Conservation (phyloP, 257 asterid species). For the Dorcoceras hygrometricum region DNA sequence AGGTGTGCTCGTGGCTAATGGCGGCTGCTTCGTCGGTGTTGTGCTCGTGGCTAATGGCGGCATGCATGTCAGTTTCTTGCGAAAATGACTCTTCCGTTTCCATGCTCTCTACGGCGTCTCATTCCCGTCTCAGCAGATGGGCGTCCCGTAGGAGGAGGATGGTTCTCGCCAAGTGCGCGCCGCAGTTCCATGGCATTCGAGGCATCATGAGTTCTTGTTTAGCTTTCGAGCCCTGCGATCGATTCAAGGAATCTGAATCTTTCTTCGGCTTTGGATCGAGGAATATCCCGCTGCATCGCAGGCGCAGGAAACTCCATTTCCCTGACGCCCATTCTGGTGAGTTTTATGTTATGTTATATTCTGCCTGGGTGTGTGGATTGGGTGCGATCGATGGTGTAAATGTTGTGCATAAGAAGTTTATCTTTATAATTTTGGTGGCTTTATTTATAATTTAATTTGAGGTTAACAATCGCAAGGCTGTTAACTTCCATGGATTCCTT, state of each 20-base stretch:
- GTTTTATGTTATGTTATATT: slow-evolving; percentile 6
- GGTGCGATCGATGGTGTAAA: slow-evolving; percentile 6
- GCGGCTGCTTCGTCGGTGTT: slow-evolving; percentile 61
- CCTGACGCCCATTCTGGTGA: slow-evolving; percentile 43
- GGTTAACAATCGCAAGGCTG: not conserved
- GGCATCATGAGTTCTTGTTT: slow-evolving; percentile 48
- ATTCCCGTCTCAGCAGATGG: slow-evolving; percentile 40
- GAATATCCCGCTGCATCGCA: slow-evolving; percentile 38
- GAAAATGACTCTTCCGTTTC: slow-evolving; percentile 49
- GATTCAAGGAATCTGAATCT: slow-evolving; percentile 36
- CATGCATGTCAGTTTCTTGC: slow-evolving; percentile 83
- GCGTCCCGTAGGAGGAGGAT: slow-evolving; percentile 44
- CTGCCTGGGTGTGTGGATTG: slow-evolving; percentile 11
- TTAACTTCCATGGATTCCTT: not conserved
- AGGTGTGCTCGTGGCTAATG: slow-evolving; percentile 16
- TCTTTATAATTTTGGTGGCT: not conserved
- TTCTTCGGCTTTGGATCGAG: slow-evolving; percentile 43
- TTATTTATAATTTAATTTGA: slow-evolving; percentile 11
- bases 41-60: slow-evolving; percentile 75
- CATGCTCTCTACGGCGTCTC: slow-evolving; percentile 31
- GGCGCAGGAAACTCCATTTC: slow-evolving; percentile 38
- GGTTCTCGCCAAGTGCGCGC: slow-evolving; percentile 34
- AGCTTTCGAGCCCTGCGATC: slow-evolving; percentile 54
- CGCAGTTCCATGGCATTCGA: slow-evolving; percentile 39
- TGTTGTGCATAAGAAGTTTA: slow-evolving; percentile 16